These are phyloP conservation scores for Pythium aquatile DNA, from an alignment of 352 stramenopile genomes.

Conservation along the genomic window DNA sequence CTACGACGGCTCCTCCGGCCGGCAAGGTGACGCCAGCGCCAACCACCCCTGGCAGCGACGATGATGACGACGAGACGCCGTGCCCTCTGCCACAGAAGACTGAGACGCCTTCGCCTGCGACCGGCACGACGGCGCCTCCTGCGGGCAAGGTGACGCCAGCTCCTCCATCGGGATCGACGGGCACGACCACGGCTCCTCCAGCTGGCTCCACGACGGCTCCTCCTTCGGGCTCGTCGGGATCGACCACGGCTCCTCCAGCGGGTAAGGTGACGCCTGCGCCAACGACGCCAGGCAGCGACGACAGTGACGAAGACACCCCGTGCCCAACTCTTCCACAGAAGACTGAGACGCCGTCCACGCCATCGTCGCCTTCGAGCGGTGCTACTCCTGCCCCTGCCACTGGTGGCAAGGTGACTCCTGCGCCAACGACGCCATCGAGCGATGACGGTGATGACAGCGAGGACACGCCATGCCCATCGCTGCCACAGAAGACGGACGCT, in stretches of 20 bases:
- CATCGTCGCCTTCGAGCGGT: not conserved
- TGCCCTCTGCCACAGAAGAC: not conserved
- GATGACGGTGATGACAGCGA: not conserved
- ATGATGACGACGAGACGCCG: not conserved
- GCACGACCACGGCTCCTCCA: not conserved
- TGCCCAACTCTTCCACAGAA: not conserved
- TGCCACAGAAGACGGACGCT: not conserved
- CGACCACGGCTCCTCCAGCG: not conserved
- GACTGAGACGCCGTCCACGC: not conserved
- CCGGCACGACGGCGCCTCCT: no score
- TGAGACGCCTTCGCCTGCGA: no score
- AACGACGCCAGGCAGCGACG: not conserved
- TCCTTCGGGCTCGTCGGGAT: not conserved
- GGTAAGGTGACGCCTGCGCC: not conserved
- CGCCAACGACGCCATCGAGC: not conserved
- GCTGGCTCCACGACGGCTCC: not conserved
- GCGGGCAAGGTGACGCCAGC: no score
- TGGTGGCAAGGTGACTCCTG: not conserved
- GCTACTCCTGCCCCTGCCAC: not conserved
- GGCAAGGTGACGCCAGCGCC: not conserved
- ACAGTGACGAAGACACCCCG: not conserved
- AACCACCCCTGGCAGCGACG: not conserved
- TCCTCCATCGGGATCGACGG: not conserved
- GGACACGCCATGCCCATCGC: not conserved
- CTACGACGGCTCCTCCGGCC: not conserved